These are phyloP conservation scores for Pseudomicrostroma phylloplanum DNA, from an alignment of 1,284 basidiomycete genomes.

Conservation along the genomic window DNA sequence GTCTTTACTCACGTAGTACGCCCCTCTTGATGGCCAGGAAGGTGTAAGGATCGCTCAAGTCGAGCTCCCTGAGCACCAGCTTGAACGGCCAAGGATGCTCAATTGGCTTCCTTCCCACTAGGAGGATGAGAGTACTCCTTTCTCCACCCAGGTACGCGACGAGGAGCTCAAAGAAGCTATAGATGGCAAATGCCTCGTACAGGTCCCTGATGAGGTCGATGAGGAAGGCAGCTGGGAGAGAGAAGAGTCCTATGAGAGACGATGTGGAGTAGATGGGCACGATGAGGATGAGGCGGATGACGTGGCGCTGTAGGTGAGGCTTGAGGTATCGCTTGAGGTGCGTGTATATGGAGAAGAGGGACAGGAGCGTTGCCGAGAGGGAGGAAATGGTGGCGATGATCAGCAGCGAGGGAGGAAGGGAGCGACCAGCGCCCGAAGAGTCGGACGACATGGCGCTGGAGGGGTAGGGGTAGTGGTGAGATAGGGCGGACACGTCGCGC, in stretches of 20 bases:
- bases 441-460: too few relatives aligned
- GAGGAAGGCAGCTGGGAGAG: conserved; percentile 87
- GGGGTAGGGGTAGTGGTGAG: too few relatives aligned
- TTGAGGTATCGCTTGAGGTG: conserved; percentile 64
- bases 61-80: conserved; percentile 37
- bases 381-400: conserved; percentile 59
- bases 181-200: conserved; percentile 65
- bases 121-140: conserved; percentile 77
- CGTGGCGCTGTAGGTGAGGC: conserved; percentile 62
- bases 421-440: conserved; percentile 54
- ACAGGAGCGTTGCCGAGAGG: conserved; percentile 63
- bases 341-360: conserved; percentile 72
- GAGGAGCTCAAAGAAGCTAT: conserved; percentile 58
- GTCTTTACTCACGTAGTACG: conserved; percentile 59
- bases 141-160: conserved; percentile 80
- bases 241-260: conserved; percentile 87
- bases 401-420: conserved; percentile 58
- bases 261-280: conserved; percentile 59
- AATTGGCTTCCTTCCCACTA: conserved; percentile 83
- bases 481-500: too few relatives aligned
- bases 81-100: conserved; percentile 76
- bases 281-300: conserved; percentile 94
- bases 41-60: conserved; percentile 61
- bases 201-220: conserved; percentile 92
- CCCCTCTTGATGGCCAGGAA: conserved; percentile 90